Conservation (phyloP, 2,329 filamentous ascomycete species). For the Aspergillus sp. region DNA sequence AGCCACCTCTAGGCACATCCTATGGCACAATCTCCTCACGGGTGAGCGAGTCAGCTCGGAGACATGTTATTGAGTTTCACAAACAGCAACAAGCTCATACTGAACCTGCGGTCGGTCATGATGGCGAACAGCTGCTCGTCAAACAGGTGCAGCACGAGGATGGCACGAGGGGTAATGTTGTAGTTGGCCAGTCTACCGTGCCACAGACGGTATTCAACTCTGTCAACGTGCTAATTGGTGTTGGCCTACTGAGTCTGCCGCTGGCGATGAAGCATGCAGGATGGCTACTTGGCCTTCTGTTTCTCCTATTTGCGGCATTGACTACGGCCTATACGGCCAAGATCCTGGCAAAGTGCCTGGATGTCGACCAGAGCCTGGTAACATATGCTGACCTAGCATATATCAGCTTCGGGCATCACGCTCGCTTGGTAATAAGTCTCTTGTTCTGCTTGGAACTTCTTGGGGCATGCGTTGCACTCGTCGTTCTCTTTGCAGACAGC, state of each 20-base stretch:
- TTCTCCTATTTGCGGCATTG: slow-evolving; percentile 73
- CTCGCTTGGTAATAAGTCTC: slow-evolving; percentile 79
- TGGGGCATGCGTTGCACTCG: slow-evolving; percentile 84
- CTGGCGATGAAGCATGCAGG: slow-evolving; percentile 86
- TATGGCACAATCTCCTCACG: slow-evolving; percentile 64
- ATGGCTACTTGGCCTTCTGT: slow-evolving; percentile 80
- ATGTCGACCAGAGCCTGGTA: slow-evolving; percentile 81
- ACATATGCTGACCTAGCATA: slow-evolving; percentile 95
- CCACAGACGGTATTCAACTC: slow-evolving; percentile 97
- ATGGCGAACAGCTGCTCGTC: slow-evolving; percentile 77
- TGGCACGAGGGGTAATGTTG: slow-evolving; percentile 79
- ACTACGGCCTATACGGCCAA: slow-evolving; percentile 86
- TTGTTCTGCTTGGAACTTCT: slow-evolving; percentile 87
- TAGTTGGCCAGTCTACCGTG: slow-evolving; percentile 92
- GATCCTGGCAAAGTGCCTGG: slow-evolving; percentile 83
- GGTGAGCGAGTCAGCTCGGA: slow-evolving; percentile 60
- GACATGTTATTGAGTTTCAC: slow-evolving; percentile 58
- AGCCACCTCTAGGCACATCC: slow-evolving; percentile 65
- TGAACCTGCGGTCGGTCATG: slow-evolving; percentile 57
- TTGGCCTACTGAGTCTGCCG: slow-evolving; percentile 86
- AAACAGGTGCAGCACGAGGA: slow-evolving; percentile 85
- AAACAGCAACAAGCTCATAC: slow-evolving; percentile 56
- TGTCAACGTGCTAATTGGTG: slow-evolving; percentile 88
- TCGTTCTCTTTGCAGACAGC: slow-evolving; percentile 93
- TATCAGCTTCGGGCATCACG: slow-evolving; percentile 82